A percentile compares a stretch with the other conserved stretches of the same genome.
These are phyloP conservation scores for Chalaropsis ovoidea DNA, from an alignment of 2,329 filamentous ascomycete species.

Conservation along the genomic window DNA sequence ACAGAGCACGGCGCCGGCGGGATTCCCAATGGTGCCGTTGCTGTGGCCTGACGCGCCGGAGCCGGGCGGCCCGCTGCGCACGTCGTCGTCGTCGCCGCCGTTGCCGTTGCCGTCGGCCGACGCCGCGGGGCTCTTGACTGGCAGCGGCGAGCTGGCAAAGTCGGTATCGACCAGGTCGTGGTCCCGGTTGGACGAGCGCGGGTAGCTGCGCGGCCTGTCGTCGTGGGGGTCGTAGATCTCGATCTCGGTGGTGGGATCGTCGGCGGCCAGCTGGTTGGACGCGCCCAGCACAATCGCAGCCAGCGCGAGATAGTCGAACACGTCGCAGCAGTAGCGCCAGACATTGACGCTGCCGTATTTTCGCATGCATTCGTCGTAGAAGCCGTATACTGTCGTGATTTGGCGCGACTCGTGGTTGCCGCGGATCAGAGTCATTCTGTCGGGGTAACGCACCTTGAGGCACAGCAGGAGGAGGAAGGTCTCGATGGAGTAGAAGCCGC, in stretches of 20 bases:
- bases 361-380: conserved; percentile 92
- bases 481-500: conserved; percentile 95
- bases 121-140: conserved; percentile 28
- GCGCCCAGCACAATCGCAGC: conserved; percentile 87
- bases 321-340: conserved; percentile 93
- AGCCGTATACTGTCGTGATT: conserved; percentile 94
- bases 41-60: conserved; percentile 66
- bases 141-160: conserved; percentile 18
- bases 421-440: conserved; percentile 90
- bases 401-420: conserved; percentile 95
- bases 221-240: conserved; percentile 83
- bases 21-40: conserved; percentile 52
- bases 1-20: conserved; percentile 77
- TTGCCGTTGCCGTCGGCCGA: conserved; percentile 31
- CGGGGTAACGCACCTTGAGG: conserved; percentile 92
- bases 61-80: conserved; percentile 58
- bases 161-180: conserved; percentile 10
- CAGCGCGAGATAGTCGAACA: conserved; percentile 92
- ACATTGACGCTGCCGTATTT: conserved; percentile 97
- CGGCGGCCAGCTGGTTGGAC: conserved; percentile 50
- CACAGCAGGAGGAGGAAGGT: conserved; percentile 91
- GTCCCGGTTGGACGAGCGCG: conserved; percentile 9
- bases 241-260: conserved; percentile 72
- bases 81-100: conserved; percentile 32
- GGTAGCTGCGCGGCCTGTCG: conserved; percentile 49